phyloP scores from a whole-genome alignment of 441 rosid species.

The Populus trichocarpa region DNA sequence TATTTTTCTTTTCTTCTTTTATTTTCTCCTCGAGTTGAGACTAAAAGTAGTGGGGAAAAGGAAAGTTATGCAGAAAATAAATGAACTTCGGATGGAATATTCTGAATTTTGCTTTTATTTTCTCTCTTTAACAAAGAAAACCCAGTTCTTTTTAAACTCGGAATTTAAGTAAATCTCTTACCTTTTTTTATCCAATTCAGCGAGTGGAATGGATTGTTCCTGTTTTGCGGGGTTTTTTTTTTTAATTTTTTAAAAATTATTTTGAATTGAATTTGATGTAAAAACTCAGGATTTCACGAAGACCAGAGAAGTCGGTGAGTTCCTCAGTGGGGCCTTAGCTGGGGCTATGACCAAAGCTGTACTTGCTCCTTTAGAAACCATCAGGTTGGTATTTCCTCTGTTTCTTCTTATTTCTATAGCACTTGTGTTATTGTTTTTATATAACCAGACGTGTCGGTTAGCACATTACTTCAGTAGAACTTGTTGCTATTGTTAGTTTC shows the following conservation, averaged over 20 bases:
- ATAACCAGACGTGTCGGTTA: neutral
- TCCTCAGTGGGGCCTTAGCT: constrained; percentile 93
- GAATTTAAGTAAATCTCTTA: neutral
- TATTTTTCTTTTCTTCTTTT: neutral
- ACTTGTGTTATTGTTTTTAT: neutral
- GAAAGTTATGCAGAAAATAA: neutral
- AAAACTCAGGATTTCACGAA: constrained; percentile 53
- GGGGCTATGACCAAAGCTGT: constrained; percentile 98
- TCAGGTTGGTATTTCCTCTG: constrained; percentile 51
- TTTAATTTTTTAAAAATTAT: constrained; percentile 1
- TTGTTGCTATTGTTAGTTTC: neutral
- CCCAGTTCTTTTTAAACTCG: neutral
- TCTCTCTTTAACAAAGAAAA: neutral
- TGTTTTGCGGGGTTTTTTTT: neutral
- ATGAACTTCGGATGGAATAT: neutral
- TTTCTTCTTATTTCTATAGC: neutral
- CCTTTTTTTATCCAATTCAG: neutral
- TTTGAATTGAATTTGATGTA: constrained; percentile 15
- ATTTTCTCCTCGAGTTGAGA: neutral
- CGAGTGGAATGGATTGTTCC: neutral
- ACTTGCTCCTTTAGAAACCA: constrained; percentile 97
- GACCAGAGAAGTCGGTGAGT: constrained; percentile 82
- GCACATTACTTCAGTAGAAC: neutral
- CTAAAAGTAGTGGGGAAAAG: neutral
- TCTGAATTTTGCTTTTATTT: neutral